Base-by-base conservation (phyloP, 768 basidiomycete species). In the Rickenella mellea region DNA sequence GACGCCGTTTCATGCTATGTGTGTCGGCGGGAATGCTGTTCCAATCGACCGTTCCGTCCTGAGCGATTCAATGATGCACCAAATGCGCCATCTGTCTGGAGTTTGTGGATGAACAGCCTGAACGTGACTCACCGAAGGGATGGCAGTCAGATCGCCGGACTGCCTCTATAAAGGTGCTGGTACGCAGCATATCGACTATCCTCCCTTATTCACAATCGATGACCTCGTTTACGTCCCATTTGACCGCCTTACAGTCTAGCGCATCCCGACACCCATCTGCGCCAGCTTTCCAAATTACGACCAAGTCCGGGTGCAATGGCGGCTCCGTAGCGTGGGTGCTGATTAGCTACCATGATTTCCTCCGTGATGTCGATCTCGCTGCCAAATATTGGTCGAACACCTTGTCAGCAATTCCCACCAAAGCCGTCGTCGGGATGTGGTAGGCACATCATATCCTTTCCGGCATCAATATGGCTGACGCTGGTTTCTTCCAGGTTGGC, bases 381-480 rank as follows among this genome's bases (percentile, higher is more conserved):
- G 83, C 84, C 27, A 69, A 67, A 33, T 69, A 82, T 55, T 88
- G 83, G 77, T 66, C 71, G 27, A 61, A 57, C 12, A 55, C 60
- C n/a, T 65, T 88, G 31, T 53, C 54, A 27, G 54, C 63, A 28
- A 65, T 86, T 39, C 60, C 65, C 22, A 62, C 59, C 33, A 61
- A 72, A 40, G 78, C 84, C 7, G 74, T 87, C 24, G 66, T 88
- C 29, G 83, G 83, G 15, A 58, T 85, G 43, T 87, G 85, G 85
- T 85, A 55, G 32, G 77, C 31, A 60, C n/a, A 39, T 17, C 29
- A 19, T 44, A 24, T 44, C 35, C 26, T 39, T 33, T 22, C 37
- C 39, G 14, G 26, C 33, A 21, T 19, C 19, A 19, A 20, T 29
- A 14, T 39, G 36, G 22, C 11, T n/a, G 48, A 40, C 29, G 46